Conservation (phyloP, 352 stramenopile species). For the Pythium dissotocum region DNA sequence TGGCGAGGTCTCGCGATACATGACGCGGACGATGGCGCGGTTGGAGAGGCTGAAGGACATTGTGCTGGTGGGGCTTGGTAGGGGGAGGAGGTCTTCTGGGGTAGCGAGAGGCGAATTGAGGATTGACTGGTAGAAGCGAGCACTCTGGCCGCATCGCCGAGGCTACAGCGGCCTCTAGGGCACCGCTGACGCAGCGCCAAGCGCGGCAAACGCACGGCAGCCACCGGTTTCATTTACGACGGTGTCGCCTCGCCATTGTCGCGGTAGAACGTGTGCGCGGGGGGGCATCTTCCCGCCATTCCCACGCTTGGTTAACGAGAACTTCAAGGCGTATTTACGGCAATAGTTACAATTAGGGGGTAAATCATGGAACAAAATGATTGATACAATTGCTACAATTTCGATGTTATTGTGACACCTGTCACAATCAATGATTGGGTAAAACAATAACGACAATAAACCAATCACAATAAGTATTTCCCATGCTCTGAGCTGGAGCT, state of each 20-base stretch:
- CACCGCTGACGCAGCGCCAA: not conserved
- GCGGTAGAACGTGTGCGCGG: not conserved
- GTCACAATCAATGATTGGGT: too few species aligned
- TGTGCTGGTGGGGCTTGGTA: not conserved
- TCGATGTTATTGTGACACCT: too few species aligned
- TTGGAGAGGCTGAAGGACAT: not conserved
- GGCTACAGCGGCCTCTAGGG: not conserved
- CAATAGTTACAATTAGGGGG: not conserved
- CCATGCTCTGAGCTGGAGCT: conserved; percentile 1
- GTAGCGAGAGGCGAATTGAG: not conserved
- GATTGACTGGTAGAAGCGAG: not conserved
- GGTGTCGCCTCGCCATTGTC: not conserved
- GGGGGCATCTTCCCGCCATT: not conserved
- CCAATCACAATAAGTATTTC: too few species aligned
- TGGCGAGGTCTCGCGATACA: not conserved
- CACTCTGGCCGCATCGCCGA: not conserved
- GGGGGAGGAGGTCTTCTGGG: not conserved
- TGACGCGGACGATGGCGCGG: not conserved
- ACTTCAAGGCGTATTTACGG: not conserved
- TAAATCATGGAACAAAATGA: too few species aligned
- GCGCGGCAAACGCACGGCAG: not conserved
- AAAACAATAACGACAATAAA: too few species aligned
- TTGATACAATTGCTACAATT: too few species aligned
- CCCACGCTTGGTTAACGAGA: not conserved
- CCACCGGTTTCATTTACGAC: not conserved